Evolutionary conservation across 805 yeast genomes (phyloP).

Genomic region (Ascoidea asiatica): DNA sequence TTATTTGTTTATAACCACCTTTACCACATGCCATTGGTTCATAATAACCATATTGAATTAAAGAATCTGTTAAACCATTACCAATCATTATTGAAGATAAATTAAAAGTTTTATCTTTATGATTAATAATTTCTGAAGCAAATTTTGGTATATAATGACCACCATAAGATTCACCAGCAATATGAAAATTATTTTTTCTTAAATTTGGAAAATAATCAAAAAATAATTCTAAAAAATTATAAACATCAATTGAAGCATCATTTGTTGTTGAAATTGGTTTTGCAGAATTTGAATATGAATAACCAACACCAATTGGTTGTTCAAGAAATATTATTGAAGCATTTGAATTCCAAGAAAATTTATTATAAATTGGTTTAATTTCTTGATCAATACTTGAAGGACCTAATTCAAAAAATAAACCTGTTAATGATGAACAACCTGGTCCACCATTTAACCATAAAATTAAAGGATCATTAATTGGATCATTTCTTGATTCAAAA

Average conservation of each 20-base stretch:
- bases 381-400: slow-evolving; percentile 62
- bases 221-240: slow-evolving; percentile 70
- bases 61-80: slow-evolving; percentile 82
- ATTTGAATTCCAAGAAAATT: slow-evolving; percentile 81
- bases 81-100: slow-evolving; percentile 78
- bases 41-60: slow-evolving; percentile 64
- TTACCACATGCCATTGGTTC: slow-evolving; percentile 91
- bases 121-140: slow-evolving; percentile 38
- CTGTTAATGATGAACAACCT: slow-evolving; percentile 87
- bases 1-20: slow-evolving; percentile 64
- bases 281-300: slow-evolving; percentile 55
- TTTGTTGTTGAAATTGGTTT: slow-evolving; percentile 49
- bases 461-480: slow-evolving; percentile 71
- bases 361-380: slow-evolving; percentile 62
- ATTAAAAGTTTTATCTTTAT: slow-evolving; percentile 27
- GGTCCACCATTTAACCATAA: slow-evolving; percentile 94
- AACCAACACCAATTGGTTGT: slow-evolving; percentile 91
- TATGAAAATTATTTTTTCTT: slow-evolving; percentile 45
- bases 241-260: slow-evolving; percentile 82
- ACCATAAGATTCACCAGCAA: slow-evolving; percentile 77
- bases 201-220: slow-evolving; percentile 75
- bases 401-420: slow-evolving; percentile 83
- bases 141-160: slow-evolving; percentile 74
- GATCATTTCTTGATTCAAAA: slow-evolving; percentile 85
- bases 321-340: slow-evolving; percentile 87